Conservation (phyloP, 768 basidiomycete genomes). For the Kwoniella bestiolae region DNA sequence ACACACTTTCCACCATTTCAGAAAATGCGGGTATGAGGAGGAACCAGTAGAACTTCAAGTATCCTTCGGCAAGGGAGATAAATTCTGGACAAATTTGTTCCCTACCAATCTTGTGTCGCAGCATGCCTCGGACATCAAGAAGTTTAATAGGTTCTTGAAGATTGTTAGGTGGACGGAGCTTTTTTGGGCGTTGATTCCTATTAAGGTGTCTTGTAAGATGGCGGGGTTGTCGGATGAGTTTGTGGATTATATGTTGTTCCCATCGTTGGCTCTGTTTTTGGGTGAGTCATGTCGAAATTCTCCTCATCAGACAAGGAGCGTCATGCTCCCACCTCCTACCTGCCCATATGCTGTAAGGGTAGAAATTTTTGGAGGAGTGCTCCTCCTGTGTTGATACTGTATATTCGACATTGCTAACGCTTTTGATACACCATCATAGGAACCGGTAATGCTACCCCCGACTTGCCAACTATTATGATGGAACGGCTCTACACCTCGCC, state of each 20-base stretch:
- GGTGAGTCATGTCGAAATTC: conserved; percentile 25
- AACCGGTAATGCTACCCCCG: conserved; percentile 60
- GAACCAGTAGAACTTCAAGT: conserved; percentile 60
- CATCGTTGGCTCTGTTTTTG: conserved; percentile 55
- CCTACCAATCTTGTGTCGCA: conserved; percentile 59
- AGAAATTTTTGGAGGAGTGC: too few species aligned
- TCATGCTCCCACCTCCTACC: too few species aligned
- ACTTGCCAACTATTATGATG: conserved; percentile 60
- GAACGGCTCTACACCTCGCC: conserved; percentile 60
- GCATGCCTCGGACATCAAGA: conserved; percentile 58
- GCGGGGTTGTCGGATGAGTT: conserved; percentile 60
- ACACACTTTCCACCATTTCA: conserved; percentile 59
- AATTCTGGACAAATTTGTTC: conserved; percentile 61
- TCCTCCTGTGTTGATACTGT: neutral
- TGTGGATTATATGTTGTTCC: conserved; percentile 59
- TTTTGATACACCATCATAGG: conserved; percentile 22
- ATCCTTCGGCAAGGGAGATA: conserved; percentile 61
- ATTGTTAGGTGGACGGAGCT: conserved; percentile 58
- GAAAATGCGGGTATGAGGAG: conserved; percentile 56
- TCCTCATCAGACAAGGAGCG: neutral
- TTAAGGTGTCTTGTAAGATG: conserved; percentile 59
- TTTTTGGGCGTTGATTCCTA: conserved; percentile 59
- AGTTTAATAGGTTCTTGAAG: conserved; percentile 57
- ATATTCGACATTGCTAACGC: neutral
- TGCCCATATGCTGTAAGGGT: too few species aligned